A percentile compares a stretch with the other conserved stretches of the same genome.
Conservation (phyloP, 1,284 basidiomycete genomes). For the Ceratobasidium papillatum region DNA sequence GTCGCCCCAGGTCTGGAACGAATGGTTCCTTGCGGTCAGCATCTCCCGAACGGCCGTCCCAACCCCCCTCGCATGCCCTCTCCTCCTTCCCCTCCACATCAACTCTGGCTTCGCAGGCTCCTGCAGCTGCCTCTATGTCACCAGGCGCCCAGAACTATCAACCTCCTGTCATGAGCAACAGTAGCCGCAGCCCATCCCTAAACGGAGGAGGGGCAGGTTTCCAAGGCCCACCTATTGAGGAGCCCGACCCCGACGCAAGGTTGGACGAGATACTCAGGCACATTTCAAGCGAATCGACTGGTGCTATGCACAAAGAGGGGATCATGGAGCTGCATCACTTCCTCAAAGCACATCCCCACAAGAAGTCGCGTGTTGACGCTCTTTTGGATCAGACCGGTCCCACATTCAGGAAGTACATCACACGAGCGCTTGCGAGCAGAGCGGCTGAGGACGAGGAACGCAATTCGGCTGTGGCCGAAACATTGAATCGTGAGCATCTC, state of each 20-base stretch:
- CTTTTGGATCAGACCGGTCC: conserved; percentile 83
- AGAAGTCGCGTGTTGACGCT: conserved; percentile 84
- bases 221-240: conserved; percentile 58
- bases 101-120: conserved; percentile 11
- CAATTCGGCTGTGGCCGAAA: conserved; percentile 75
- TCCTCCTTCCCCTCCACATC: conserved; percentile 54
- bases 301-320: conserved; percentile 84
- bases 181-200: conserved; percentile 34
- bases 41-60: conserved; percentile 63
- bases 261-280: conserved; percentile 86
- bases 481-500: conserved; percentile 70
- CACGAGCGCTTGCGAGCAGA: conserved; percentile 79
- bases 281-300: conserved; percentile 88
- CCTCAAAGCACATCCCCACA: conserved; percentile 90
- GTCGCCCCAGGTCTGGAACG: conserved; percentile 28
- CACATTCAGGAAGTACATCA: conserved; percentile 86
- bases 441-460: conserved; percentile 83
- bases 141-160: conserved; percentile 10
- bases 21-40: conserved; percentile 53
- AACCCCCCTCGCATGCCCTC: conserved; percentile 66
- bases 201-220: conserved; percentile 52
- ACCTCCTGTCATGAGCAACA: conserved; percentile 3
- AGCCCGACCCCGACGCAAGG: conserved; percentile 81
- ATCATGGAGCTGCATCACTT: conserved; percentile 97
- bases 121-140: neutral